Evolutionary conservation across 2,329 filamentous ascomycete species (phyloP), one percentile per base, ranked within the genome.

Genomic region (Botryotinia narcissicola): DNA sequence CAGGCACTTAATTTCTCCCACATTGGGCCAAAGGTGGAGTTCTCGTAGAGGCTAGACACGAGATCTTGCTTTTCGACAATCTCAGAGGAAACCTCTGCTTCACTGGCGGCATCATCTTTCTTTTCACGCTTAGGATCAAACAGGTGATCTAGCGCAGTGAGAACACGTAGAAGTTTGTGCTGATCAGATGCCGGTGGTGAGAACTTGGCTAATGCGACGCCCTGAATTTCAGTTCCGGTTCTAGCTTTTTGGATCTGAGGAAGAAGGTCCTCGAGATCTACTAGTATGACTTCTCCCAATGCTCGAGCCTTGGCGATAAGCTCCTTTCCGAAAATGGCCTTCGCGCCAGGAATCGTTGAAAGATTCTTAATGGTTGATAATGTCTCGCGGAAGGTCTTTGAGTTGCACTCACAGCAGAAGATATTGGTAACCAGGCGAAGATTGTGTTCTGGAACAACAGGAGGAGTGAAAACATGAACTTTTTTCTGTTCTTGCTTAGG

Each of bases 351-450:
- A 75, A 99, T 96, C 57, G 93, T 91, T 8, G 95, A 98, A 61
- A 99, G 87, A 80, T 98, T 98, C 84, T 97, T 98, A 85, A 99
- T 97, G n/a, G 97, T 97, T 25, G 95, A 96, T 71, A 99, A 88
- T 0, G 96, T 98, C 82, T 98, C 97, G 81, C 96, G 93, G 87
- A 99, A 99, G 0, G 96, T 98, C 86, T 97, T 98, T 76, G 93
- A 95, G 80, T 94, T 97, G 84, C 96, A 99, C 82, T 99, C 96
- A 75, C 95, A 95, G 61, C 97, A 94, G 77, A 99, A 93, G 73
- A 99, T 97, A 81, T 96, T 96, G 78, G 98, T 93, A n/a, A 99
- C 94, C 73, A 98, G 86, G 74, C 93, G 93, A 73, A 99, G 88
- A 81, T 98, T 98, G 80, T 94, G 89, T 44, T 95, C 90, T 8